Conservation (phyloP, 106 monocot genomes). For the Acanthochlamys bracteata region DNA sequence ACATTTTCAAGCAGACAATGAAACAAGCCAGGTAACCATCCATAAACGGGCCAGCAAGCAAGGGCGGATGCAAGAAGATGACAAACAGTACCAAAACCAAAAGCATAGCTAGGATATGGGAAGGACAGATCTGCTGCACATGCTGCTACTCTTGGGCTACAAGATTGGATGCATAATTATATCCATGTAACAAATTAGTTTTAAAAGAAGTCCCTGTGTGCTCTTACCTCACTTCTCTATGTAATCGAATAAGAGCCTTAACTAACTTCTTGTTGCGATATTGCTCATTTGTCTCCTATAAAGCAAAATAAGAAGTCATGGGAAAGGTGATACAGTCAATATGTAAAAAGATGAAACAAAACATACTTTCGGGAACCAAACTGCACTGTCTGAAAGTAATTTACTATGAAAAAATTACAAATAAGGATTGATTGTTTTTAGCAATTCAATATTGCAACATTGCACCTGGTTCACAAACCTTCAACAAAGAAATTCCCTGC, state of each 20-base stretch:
- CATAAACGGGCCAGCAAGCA: constrained; percentile 83
- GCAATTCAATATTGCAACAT: too few relatives aligned
- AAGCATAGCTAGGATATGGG: constrained; percentile 45
- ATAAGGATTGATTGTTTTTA: too few relatives aligned
- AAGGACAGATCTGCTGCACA: constrained; percentile 65
- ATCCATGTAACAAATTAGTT: background rate
- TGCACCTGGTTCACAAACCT: too few relatives aligned
- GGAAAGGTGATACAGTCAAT: too few relatives aligned
- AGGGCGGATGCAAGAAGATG: constrained; percentile 80
- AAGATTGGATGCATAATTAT: constrained; percentile 9
- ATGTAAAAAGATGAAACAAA: background rate
- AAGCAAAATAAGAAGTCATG: background rate
- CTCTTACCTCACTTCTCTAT: constrained; percentile 83
- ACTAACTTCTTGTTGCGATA: constrained; percentile 92
- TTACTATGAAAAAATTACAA: too few relatives aligned
- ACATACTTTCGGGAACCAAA: too few relatives aligned
- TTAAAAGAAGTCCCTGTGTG: background rate
- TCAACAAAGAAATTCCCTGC: too few relatives aligned
- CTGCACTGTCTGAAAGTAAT: too few relatives aligned
- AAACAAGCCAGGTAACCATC: constrained; percentile 86
- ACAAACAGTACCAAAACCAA: constrained; percentile 75
- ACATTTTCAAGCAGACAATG: constrained; percentile 72
- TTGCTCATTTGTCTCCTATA: constrained; percentile 73
- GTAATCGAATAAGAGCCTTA: constrained; percentile 66
- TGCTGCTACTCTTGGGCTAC: constrained; percentile 74